Conservation (phyloP, 2,329 filamentous ascomycete species). For the Trichoderma endophyticum region DNA sequence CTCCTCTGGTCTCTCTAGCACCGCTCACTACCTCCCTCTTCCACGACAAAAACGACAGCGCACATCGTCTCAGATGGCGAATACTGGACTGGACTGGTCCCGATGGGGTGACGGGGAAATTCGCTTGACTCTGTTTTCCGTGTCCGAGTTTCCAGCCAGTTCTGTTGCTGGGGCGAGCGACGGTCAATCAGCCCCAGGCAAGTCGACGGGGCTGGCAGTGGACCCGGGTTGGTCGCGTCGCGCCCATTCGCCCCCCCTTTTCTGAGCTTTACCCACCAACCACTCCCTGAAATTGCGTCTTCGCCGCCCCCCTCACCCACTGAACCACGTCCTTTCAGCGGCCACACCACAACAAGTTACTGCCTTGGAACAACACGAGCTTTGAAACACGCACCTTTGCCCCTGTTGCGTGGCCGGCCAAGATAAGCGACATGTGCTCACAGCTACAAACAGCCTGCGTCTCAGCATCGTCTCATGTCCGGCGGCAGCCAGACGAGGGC, state of each 20-base stretch:
- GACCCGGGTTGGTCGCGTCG: slow-evolving; percentile 25
- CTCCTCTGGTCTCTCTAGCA: not conserved
- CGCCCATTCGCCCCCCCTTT: slow-evolving; percentile 21
- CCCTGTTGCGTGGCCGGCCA: not conserved
- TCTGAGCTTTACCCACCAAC: slow-evolving; percentile 21
- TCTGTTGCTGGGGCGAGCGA: slow-evolving; percentile 8
- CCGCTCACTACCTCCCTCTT: not conserved
- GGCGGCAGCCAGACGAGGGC: not conserved
- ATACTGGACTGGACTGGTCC: not conserved
- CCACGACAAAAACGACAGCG: not conserved
- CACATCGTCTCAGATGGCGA: slow-evolving; percentile 10
- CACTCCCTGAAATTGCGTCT: slow-evolving; percentile 28
- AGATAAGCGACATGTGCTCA: not conserved
- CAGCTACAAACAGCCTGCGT: not conserved
- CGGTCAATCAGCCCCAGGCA: slow-evolving; percentile 17
- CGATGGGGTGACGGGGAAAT: slow-evolving; percentile 11
- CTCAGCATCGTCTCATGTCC: slow-evolving; percentile 17
- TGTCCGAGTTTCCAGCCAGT: not conserved
- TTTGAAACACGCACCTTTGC: slow-evolving; percentile 18
- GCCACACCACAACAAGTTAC: slow-evolving; percentile 20
- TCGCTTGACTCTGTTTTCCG: slow-evolving; percentile 7
- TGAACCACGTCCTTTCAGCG: slow-evolving; percentile 20
- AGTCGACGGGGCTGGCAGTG: slow-evolving; percentile 22
- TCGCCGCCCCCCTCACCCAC: slow-evolving; percentile 21
- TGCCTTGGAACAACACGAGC: slow-evolving; percentile 13